Conservation (phyloP, 768 basidiomycete genomes). For the Rhizopogon roseolus region DNA sequence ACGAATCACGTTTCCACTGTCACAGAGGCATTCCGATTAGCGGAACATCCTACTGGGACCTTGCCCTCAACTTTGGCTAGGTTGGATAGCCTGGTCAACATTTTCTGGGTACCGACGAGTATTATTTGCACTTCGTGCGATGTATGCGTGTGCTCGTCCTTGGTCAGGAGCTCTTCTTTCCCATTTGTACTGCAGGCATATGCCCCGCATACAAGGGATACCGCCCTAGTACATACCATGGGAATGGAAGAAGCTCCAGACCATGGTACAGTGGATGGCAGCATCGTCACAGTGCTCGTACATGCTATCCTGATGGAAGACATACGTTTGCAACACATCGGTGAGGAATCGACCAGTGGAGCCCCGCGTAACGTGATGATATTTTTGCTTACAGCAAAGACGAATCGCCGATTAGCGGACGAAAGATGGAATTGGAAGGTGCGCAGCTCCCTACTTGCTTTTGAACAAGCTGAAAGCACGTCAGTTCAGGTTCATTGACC, state of each 20-base stretch:
- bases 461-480: not conserved
- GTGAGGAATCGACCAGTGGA: not conserved
- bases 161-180: slow-evolving; percentile 33
- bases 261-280: slow-evolving; percentile 26
- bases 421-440: not conserved
- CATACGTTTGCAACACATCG: not conserved
- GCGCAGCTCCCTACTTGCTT: not conserved
- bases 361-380: not conserved
- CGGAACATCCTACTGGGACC: not conserved
- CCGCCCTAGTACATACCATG: slow-evolving; percentile 44
- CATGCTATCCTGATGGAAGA: not conserved
- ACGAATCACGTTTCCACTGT: not conserved
- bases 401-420: not conserved
- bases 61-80: not conserved
- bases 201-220: slow-evolving; percentile 25
- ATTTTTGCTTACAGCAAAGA: not conserved
- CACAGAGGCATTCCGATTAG: not conserved
- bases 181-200: slow-evolving; percentile 30
- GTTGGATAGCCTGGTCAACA: not conserved
- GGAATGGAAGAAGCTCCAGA: slow-evolving; percentile 50
- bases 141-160: slow-evolving; percentile 22
- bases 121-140: slow-evolving; percentile 1
- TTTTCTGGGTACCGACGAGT: not conserved
- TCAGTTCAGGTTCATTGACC: not conserved
- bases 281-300: slow-evolving; percentile 17